Evolutionary conservation across 306 rosid species (phyloP), one percentile per base, ranked within the genome.

Genomic region (Acacia crassicarpa): DNA sequence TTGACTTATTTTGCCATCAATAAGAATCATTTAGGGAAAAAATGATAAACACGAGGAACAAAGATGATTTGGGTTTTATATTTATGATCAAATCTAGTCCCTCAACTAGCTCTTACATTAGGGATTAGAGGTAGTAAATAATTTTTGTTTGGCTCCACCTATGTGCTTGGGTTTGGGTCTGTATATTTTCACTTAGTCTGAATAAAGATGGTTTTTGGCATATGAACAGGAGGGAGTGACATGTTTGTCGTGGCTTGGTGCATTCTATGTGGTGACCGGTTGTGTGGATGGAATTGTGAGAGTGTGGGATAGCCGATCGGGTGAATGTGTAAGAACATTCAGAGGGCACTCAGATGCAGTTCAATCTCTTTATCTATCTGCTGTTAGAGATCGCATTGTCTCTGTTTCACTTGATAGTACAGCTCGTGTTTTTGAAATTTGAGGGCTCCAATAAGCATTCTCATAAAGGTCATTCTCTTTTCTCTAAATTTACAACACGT

Each of bases 231-330:
- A 87, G 79, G 98, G 92, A 72, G 98, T 93, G 73, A 83, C 92
- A 22, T 93, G 97, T 79, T 87, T 93, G 84, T 61, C 91, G 22
- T 95, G 99, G 99, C 88, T 93, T 20, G 96, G 96, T 44, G 80
- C 83, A 33, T 90, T 91, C 1, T 82, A 85, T 78, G 82, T 93
- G 67, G 96, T 93, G 25, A 88, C 93, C 0, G 98, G 99, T 53
- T 95, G 94, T 33, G 88, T 74, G 15, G 98, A 91, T 79, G 95
- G 99, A n/a, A 84, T 76, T 56, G 94, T 91, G 30, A 87, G 97
- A 73, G 19, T 93, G 68, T 92, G 98, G 99, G 98, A 95, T 72
- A 84, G 92, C 73, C 92, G 92, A 17, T 90, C 98, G 0, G 96
- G 97, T 45, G 95, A 89, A 66, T 92, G 99, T 90, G 87, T 88